Conservation (phyloP, 176 grass and related monocot species). For the Dendrocalamus sinicus region DNA sequence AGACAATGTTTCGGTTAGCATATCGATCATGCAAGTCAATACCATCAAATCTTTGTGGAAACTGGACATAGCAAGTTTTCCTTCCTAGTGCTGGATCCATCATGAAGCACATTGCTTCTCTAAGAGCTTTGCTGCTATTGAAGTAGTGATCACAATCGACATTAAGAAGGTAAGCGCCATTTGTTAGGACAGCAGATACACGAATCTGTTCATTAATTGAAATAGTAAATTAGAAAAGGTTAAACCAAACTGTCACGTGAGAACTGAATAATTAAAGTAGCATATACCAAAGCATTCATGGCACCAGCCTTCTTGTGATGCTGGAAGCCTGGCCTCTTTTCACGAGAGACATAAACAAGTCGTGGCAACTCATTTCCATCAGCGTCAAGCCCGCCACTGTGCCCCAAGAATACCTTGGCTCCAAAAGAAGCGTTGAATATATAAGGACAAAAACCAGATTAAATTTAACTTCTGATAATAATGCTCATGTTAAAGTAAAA, state of each 20-base stretch:
- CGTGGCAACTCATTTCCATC: constrained; percentile 94
- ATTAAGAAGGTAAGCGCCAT: constrained; percentile 94
- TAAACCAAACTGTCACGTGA: not conserved
- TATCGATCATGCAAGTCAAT: constrained; percentile 94
- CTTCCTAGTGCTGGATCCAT: constrained; percentile 84
- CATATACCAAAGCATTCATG: constrained; percentile 92
- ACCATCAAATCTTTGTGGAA: constrained; percentile 95
- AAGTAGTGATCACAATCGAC: constrained; percentile 99
- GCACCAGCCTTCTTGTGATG: constrained; percentile 98
- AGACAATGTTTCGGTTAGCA: constrained; percentile 96
- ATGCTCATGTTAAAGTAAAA: not conserved
- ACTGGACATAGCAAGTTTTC: constrained; percentile 95
- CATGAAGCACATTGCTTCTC: constrained; percentile 98
- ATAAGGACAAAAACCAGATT: constrained; percentile 30
- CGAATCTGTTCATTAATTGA: constrained; percentile 60
- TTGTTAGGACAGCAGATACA: constrained; percentile 96
- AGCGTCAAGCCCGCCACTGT: constrained; percentile 93
- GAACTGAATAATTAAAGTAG: not conserved
- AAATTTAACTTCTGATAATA: constrained; percentile 5
- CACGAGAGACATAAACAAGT: constrained; percentile 97
- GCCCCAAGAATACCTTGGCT: constrained; percentile 87
- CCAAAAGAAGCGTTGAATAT: constrained; percentile 28
- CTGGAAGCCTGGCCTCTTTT: constrained; percentile 93
- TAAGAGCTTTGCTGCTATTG: constrained; percentile 98
- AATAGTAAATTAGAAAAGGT: constrained; percentile 32